Base-by-base conservation (phyloP, 148 eudicot species). In the Selenicereus undatus region DNA sequence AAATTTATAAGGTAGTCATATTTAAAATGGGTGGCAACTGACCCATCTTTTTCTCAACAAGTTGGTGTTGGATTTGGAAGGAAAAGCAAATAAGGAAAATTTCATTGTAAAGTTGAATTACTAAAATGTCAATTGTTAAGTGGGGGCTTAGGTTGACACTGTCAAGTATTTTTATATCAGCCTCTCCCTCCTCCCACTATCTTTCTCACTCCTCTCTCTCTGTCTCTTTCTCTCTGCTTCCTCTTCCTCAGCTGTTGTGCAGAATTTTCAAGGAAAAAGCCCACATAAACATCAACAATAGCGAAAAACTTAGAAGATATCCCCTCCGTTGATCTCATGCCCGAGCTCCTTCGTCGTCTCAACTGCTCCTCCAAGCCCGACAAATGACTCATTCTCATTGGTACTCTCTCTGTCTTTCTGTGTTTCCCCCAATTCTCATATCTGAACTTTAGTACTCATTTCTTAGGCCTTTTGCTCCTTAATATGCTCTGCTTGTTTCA, bases 331-430 rank as follows among this genome's bases (percentile, higher is more conserved):
- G 94, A 92, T 86, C 87, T 95, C 83, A 91, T 93, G 97, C 79
- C 90, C 26, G 97, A 95, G 86, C 97, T 95, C 30, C 90, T 95
- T 56, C 98, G 98, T 56, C 98, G 97, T 32, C 87, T 93, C 91
- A 95, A 92, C 72, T 95, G 98, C 71, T 84, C 92, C 36, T 62
- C 89, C 82, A 93, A 95, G 74, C 97, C 99, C 30, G 97, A 93
- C 88, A 93, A 95, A 74, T 97, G 97, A 81, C 97, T 95, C 86
- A 93, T 95, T 77, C 97, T 95, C 85, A 86, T 95, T 20, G 95
- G 97, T 93, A 86, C 32, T 27, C 21, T 21, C 43, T 27, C 58
- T 54, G 2, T 43, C 30, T 39, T 43, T 21, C 2, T 32, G 32
- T 32, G 32, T 32, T 75, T 39, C 39, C 29, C 2, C 21, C 56